Base-by-base conservation (phyloP, 2,329 filamentous ascomycete genomes). In the Fusarium succisae region DNA sequence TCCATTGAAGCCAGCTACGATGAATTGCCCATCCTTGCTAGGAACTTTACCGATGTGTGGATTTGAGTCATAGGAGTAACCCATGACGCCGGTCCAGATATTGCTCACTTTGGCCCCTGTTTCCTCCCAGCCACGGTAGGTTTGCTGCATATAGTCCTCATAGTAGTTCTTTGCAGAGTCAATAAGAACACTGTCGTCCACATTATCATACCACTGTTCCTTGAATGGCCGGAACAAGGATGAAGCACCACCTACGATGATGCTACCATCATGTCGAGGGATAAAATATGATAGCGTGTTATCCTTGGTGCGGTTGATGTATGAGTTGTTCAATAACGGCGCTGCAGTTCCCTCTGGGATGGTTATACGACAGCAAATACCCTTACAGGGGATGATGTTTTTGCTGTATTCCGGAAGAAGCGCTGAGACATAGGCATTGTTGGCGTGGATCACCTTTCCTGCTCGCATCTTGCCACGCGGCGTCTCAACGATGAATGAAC, bases 351-450 rank as follows among this genome's bases (percentile, higher is more conserved):
- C 59, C 12, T 62, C 48, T 24, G 59, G 38, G 12, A 62, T 38
- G 3, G 50, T 56, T 9, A 62, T 62, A 5, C 59, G 50, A 45
- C 59, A 62, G 30, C 59, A 62, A 26, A 81, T 81, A 3, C 89
- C 91, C 45, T 91, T 86, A 6, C 88, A 86, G 0, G 92, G 92
- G 14, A 92, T 85, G 66, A 94, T 92, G 15, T 89, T 86, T 66
- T 87, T 85, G 12, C 84, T 81, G 77, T 92, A 92, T 62, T 86
- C 79, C 0, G 90, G 90, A 4, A 91, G 82, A 11, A 94, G 79
- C 18, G 87, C 85, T 3, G 90, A 87, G 0, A 91, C 92, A 79
- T 93, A 93, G 18, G 84, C 91, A 74, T 94, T 94, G 4, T 90
- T 93, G 22, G 91, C 91, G 48, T 92, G 85, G 24, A 93, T 82